Evolutionary conservation across 2,329 filamentous ascomycete species (phyloP).

Genomic region (Colletotrichum chrysophilum): DNA sequence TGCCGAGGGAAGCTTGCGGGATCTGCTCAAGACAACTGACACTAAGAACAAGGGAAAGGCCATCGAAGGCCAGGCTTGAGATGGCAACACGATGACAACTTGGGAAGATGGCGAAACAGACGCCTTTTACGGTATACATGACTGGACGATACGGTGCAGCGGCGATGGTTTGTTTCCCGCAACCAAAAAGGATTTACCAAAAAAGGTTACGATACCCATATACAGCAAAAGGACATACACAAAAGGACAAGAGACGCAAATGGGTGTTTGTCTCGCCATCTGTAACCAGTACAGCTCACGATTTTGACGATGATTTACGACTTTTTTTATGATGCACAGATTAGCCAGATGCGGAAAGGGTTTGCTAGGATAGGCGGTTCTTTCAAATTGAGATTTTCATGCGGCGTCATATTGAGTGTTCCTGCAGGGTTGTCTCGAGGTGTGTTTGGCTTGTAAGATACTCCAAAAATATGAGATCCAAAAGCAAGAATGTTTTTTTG

Average conservation of each 20-base stretch:
- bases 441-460: not conserved
- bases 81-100: not conserved
- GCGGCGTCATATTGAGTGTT: not conserved
- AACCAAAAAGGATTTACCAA: not conserved
- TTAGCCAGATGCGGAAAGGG: not conserved
- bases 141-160: not conserved
- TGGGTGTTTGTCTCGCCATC: not conserved
- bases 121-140: not conserved
- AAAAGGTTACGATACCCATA: constrained; percentile 8
- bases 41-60: constrained; percentile 36
- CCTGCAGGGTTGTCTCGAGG: not conserved
- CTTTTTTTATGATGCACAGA: not conserved
- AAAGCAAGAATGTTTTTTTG: not conserved
- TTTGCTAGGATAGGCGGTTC: not conserved
- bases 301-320: constrained; percentile 4
- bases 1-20: constrained; percentile 62
- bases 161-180: not conserved
- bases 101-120: not conserved
- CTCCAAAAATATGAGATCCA: not conserved
- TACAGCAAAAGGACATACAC: constrained; percentile 12
- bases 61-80: constrained; percentile 25
- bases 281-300: constrained; percentile 10
- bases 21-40: constrained; percentile 49
- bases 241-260: not conserved
- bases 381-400: not conserved